Base-by-base conservation (phyloP, 2,329 filamentous ascomycete genomes). In the Diaporthe amygdali region DNA sequence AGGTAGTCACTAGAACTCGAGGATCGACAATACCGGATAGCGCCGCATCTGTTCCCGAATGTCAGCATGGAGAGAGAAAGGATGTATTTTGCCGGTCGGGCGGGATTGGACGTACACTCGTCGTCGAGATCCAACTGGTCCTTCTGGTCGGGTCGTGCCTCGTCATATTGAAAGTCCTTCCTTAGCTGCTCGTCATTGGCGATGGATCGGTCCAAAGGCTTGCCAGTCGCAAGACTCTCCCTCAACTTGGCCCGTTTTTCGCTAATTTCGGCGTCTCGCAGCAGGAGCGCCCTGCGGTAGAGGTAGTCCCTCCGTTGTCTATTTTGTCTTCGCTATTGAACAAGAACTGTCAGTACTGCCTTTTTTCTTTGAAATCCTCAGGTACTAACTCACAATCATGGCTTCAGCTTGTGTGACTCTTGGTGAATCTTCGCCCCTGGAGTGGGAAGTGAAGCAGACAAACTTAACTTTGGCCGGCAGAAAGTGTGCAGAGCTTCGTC, bases 11-110 rank as follows among this genome's bases (percentile, higher is more conserved):
- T 8, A 98, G 88, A 5, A 97, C 91, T 67, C 95, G 89, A 8
- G 96, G 95, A 76, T 98, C 96, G 46, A 96, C 90, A 47, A 98
- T 90, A 39, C 96, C 96, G n/a, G 93, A 96, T 0, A 98, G 89
- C 75, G 95, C 91, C 30, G 93, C 90, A 81, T 73, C 70, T 71
- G 32, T 32, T 32, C 7, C n/a, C 27, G 12, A 34, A 6, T 6
- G 41, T 71, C 49, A 71, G 70, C 27, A 51, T 14, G 7, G 6
- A 14, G 7, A 51, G 32, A 14, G 30, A n/a, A 5, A 17, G 39
- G 3, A 41, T 17, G 9, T 20, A 34, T 44, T 9, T 22, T 25
- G 39, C 37, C 17, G 44, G 30, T 27, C 5, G 22, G 30, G 30
- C 17, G 9, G 8, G 2, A 34, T 44, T 44, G 20, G 37, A 52